These are phyloP conservation scores for Achaetomiella virescens DNA, from an alignment of 495 filamentous ascomycete species.

Conservation along the genomic window DNA sequence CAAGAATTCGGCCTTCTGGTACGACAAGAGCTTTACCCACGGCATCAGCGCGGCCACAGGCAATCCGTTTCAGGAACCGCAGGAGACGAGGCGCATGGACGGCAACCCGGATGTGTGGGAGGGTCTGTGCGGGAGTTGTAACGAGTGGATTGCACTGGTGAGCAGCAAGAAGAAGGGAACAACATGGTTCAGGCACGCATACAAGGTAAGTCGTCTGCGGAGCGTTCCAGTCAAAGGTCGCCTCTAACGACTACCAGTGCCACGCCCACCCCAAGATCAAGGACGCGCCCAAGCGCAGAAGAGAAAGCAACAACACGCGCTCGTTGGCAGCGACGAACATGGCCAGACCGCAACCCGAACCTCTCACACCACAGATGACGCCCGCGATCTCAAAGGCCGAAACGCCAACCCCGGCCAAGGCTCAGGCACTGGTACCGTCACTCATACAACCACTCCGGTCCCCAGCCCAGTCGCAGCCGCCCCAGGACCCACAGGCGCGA, in stretches of 20 bases:
- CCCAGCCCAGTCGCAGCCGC: constrained; percentile 13
- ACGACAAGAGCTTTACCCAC: constrained; percentile 77
- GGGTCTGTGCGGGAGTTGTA: constrained; percentile 68
- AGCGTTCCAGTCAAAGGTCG: background rate
- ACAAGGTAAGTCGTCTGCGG: constrained; percentile 55
- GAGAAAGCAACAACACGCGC: constrained; percentile 53
- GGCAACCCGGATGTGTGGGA: constrained; percentile 79
- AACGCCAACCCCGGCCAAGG: constrained; percentile 32
- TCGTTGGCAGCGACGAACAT: constrained; percentile 29
- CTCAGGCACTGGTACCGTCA: constrained; percentile 17
- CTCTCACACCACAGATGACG: constrained; percentile 39
- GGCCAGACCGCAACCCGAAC: constrained; percentile 36
- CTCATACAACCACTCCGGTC: no score
- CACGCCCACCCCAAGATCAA: constrained; percentile 70
- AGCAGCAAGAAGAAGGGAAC: constrained; percentile 84
- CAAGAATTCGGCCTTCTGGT: constrained; percentile 83
- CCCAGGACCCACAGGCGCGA: constrained; percentile 11
- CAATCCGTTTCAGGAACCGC: constrained; percentile 63
- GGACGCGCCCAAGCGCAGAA: constrained; percentile 63
- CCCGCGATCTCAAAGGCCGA: constrained; percentile 30
- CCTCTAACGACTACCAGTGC: constrained; percentile 43
- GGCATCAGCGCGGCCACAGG: constrained; percentile 75
- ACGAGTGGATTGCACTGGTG: constrained; percentile 70
- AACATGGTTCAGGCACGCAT: constrained; percentile 78
- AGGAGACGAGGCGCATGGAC: constrained; percentile 65